Evolutionary conservation across 768 basidiomycete species (phyloP), one percentile per base, ranked within the genome.

Genomic region (Tricholoma sp.): DNA sequence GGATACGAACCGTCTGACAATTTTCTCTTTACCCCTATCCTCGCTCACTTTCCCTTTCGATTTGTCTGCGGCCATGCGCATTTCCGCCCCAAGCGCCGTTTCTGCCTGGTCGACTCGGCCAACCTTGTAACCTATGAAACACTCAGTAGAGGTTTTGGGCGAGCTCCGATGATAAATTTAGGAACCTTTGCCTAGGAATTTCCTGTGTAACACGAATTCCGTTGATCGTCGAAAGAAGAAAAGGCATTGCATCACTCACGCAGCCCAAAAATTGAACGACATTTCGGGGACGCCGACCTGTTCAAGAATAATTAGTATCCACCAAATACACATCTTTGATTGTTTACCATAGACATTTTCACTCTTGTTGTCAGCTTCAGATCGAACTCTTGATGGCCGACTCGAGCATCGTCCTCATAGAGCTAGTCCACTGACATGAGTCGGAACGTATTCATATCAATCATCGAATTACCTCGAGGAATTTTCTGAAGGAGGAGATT

Each of bases 331-430:
- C 15, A 33, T n/a, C 17, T 13, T 13, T 33, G 9, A 32, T 6
- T n/a, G 52, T n/a, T 32, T 39, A 91, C 96, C 96, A 99, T 99
- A 58, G 88, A 94, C 97, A 99, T 99, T 72, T 98, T 98, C 47
- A 98, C 97, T 58, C 97, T 77, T 54, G 87, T 79, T 0, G 91
- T 93, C 34, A 93, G 77, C 66, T 99, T 98, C 56, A 99, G 74
- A 63, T 98, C 97, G 66, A 99, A 99, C 54, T 95, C 86, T 63
- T 86, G 88, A 69, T 98, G 94, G 1, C 97, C 97, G 51, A 93
- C 82, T 11, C 88, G 80, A 1, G 96, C 96, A 70, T 98, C 96
- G 54, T 97, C 90, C 72, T 98, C 96, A 64, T 98, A 98, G n/a
- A 97, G 73, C 84, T 82, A 61, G 34, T 72, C 11, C 28, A 44